Evolutionary conservation across 2,329 filamentous ascomycete genomes (phyloP), one percentile per base, ranked within the genome.

Genomic region (Zymoseptoria passerinii): DNA sequence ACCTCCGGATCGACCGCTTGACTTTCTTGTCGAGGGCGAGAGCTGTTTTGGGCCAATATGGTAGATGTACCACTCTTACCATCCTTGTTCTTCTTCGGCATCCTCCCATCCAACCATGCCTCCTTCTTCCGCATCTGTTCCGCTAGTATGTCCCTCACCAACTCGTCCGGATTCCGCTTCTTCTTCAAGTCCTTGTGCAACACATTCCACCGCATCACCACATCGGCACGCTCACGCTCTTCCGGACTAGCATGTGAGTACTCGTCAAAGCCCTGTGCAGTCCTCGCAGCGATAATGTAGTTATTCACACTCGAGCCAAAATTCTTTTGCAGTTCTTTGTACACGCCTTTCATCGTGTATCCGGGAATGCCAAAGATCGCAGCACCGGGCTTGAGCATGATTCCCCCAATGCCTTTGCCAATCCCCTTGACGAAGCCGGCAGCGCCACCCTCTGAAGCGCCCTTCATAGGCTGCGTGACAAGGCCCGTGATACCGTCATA

Each of bases 401-500:
- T 67, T 0, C 90, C 90, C 2, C 87, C 89, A 49, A 92, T 81
- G 0, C 89, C 89, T 70, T 90, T 92, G 1, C 85, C 89, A 52
- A 92, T 78, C 0, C 89, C 89, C 71, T 92, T 92, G 10, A 91
- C 68, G 7, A 92, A 78, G 1, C 89, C 89, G 2, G 77, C 78
- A 3, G 77, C 69, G 1, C 84, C 85, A 59, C 84, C 81, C 62
- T 86, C 82, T 65, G 79, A 79, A 2, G 81, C 81, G n/a, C 83
- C 89, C 58, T 79, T 79, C 3, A 86, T 70, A 0, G 89, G 89
- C 64, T 92, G 89, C 0, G 84, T 90, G 9, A 90, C 80, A 1
- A 94, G 75, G 0, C 89, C 89, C 2, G 88, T 83, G 13, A 92
- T 82, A 1, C 89, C 89, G 67, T 92, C 88, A 67, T 83, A 91